Conservation (phyloP, 2,329 filamentous ascomycete species). For the Dendrostoma leiphaemia region DNA sequence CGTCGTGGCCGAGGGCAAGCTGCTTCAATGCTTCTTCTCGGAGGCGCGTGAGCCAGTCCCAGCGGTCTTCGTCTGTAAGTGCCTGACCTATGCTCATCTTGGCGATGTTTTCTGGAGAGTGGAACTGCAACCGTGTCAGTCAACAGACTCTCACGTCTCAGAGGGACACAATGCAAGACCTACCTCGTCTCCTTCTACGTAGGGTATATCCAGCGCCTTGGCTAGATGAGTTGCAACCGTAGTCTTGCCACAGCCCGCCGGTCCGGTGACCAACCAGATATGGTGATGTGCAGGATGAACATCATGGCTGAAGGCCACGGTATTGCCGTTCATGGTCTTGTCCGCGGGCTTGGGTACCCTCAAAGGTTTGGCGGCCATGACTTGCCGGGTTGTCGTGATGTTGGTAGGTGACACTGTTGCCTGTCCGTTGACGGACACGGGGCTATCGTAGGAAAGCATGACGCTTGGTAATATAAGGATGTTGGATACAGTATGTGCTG, state of each 20-base stretch:
- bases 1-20: conserved; percentile 56
- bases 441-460: conserved; percentile 53
- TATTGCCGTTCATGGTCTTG: conserved; percentile 29
- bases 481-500: too few relatives aligned
- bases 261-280: conserved; percentile 79
- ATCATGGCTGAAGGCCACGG: conserved; percentile 25
- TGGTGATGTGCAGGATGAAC: conserved; percentile 50
- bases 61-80: conserved; percentile 88
- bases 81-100: conserved; percentile 88
- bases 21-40: conserved; percentile 64
- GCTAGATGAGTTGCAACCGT: conserved; percentile 69
- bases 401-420: conserved; percentile 26
- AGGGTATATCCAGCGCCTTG: conserved; percentile 61
- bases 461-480: conserved; percentile 13
- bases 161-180: conserved; percentile 27
- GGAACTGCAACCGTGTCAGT: conserved; percentile 55
- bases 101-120: conserved; percentile 74
- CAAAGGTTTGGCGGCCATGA: conserved; percentile 25
- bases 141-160: neutral
- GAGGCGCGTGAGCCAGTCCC: conserved; percentile 89
- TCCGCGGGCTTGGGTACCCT: conserved; percentile 25
- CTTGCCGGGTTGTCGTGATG: conserved; percentile 25
- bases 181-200: conserved; percentile 78
- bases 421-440: conserved; percentile 42
- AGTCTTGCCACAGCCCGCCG: conserved; percentile 77